phyloP scores from a whole-genome alignment of 2,329 filamentous ascomycete species.

The Cyanodermella asteris region DNA sequence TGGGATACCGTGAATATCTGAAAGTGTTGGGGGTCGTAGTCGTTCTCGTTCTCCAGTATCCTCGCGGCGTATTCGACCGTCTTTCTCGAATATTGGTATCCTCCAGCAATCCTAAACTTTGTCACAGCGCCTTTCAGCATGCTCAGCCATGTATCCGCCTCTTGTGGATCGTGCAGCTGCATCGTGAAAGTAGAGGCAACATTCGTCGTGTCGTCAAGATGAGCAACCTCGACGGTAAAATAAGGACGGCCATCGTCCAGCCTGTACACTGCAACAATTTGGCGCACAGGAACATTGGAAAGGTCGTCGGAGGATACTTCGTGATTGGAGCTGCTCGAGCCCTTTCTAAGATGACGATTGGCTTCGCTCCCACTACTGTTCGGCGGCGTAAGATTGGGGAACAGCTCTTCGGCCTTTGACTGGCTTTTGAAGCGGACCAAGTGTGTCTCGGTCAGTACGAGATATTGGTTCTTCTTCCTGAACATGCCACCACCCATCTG shows the following conservation, averaged over 20 bases:
- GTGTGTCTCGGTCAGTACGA: constrained; percentile 48
- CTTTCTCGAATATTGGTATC: constrained; percentile 31
- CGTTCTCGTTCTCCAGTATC: constrained; percentile 40
- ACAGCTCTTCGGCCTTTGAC: constrained; percentile 40
- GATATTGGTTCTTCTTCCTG: constrained; percentile 49
- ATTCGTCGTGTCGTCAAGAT: constrained; percentile 41
- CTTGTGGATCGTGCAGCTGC: constrained; percentile 40
- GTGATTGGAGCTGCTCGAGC: constrained; percentile 38
- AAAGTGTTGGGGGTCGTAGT: constrained; percentile 47
- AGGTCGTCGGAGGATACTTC: constrained; percentile 35
- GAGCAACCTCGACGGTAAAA: constrained; percentile 45
- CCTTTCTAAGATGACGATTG: constrained; percentile 33
- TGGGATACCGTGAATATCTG: constrained; percentile 48
- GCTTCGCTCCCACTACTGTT: constrained; percentile 17
- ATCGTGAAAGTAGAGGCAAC: constrained; percentile 40
- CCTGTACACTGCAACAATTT: constrained; percentile 45
- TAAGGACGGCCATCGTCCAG: constrained; percentile 45
- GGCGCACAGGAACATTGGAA: constrained; percentile 34
- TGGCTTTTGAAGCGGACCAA: constrained; percentile 48
- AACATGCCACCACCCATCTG: constrained; percentile 49
- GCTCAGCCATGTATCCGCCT: constrained; percentile 43
- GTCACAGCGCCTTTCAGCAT: constrained; percentile 38
- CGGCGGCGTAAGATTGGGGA: constrained; percentile 31
- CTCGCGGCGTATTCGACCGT: constrained; percentile 40
- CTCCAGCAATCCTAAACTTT: constrained; percentile 29